Evolutionary conservation across 1,139 yeast species (phyloP), one percentile per base, ranked within the genome.

Genomic region (Williopsis jadinii): DNA sequence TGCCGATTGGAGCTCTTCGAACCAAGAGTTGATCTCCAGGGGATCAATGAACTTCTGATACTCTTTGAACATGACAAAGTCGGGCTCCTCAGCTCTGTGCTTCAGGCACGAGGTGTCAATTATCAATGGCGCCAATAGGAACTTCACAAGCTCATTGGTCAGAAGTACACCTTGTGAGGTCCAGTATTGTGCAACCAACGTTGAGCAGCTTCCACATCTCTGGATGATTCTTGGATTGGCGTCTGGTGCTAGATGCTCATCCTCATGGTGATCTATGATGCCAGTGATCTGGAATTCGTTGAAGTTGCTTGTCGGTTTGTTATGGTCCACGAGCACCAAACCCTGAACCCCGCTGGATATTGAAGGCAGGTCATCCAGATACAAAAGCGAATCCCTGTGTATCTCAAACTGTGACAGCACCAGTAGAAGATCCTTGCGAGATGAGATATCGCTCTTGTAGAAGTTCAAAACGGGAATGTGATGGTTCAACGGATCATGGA

Each of bases 191-290:
- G 82, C 74, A 3, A 90, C 84, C 38, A 87, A 64, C 26, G 87
- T 73, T 5, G 87, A 73, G 58, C 96, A 87, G 41, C 95, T 84
- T 0, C 97, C 97, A 39, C 77, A 66, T 2, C 71, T 62, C 37
- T 66, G 62, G 36, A 88, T 68, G 8, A 82, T 63, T 41, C 94
- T 62, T 0, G 96, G 96, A 19, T 68, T 63, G 0, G 67, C 61
- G 19, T 64, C 58, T 12, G 51, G 33, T 51, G 71, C 77, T 12
- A 64, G 63, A 0, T 67, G 66, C 54, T 84, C 88, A 54, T 87
- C 95, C 8, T 70, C 84, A 58, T 90, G 98, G 56, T 90, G 98
- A 56, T 90, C 98, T 30, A 92, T 73, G 11, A 92, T 76, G 0
- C 80, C 81, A 1, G 62, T 63, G 0, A 87, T 32, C n/a, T 32